Evolutionary conservation across 2,329 filamentous ascomycete species (phyloP), one percentile per base, ranked within the genome.

Genomic region (Thelonectria discophora): DNA sequence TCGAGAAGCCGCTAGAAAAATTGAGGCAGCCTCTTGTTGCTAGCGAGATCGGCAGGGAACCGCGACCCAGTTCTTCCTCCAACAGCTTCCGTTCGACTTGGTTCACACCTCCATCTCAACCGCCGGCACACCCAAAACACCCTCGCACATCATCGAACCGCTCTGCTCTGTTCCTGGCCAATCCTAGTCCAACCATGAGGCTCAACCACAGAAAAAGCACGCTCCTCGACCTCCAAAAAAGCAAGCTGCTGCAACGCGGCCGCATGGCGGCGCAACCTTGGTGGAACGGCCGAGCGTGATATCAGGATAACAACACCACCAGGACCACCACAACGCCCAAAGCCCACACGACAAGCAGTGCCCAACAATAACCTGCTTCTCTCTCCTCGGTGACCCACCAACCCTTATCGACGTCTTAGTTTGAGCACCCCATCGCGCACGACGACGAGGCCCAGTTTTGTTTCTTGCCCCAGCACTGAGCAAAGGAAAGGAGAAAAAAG

Each of bases 311-410:
- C 45, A 56, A 53, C 58, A 61, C 58, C 53, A 53, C 42, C 27
- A 55, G 24, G 34, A 24, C 24, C 27, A 30, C 27, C 4, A 30
- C 27, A 30, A 30, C 4, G 27, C 27, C 27, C 53, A 21, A 21
- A 47, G 51, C n/a, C 18, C 18, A 30, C n/a, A 32, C 47, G 52
- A 32, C 17, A 12, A 43, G 21, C 59, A 46, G 43, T 54, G 50
- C 34, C 52, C 39, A 43, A 30, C 50, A 55, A 30, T 47, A 55
- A 40, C 47, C 39, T 47, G 11, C n/a, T 15, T 43, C 48, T 32
- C 62, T 71, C 68, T 73, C 71, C 65, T 72, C 71, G 70, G 69
- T 69, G 72, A 71, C 69, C 70, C 72, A 73, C 71, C 62, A 58
- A 43, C 45, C 63, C 70, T 72, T 72, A 72, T 72, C 70, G 68